These are phyloP conservation scores for Hemileccinum rubropunctum DNA, from an alignment of 768 basidiomycete species.

Conservation along the genomic window DNA sequence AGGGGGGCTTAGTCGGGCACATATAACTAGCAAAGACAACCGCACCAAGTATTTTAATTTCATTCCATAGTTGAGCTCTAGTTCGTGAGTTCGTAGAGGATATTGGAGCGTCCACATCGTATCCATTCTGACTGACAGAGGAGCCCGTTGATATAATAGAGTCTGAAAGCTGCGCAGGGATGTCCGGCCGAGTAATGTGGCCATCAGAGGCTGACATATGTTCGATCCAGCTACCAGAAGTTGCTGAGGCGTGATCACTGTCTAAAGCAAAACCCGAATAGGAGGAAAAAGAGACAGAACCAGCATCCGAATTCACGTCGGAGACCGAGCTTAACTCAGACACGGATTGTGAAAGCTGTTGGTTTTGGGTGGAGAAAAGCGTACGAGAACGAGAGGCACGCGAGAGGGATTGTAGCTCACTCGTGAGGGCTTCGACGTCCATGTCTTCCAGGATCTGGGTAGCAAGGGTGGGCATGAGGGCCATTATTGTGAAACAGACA, in stretches of 20 bases:
- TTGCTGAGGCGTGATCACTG: constrained; percentile 36
- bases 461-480: constrained; percentile 64
- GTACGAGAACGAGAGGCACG: constrained; percentile 30
- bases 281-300: constrained; percentile 40
- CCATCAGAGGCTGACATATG: constrained; percentile 29
- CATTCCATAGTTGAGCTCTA: constrained; percentile 89
- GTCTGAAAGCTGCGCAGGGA: constrained; percentile 34
- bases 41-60: constrained; percentile 80
- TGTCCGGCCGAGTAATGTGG: constrained; percentile 3
- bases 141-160: constrained; percentile 41
- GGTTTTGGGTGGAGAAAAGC: constrained; percentile 6
- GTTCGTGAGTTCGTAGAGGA: constrained; percentile 38
- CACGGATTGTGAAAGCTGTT: constrained; percentile 31
- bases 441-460: constrained; percentile 65
- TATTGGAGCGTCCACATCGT: constrained; percentile 2
- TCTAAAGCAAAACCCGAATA: constrained; percentile 36
- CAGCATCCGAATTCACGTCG: constrained; percentile 45
- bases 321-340: constrained; percentile 37
- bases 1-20: constrained; percentile 1
- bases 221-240: constrained; percentile 46
- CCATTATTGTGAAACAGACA: constrained; percentile 70
- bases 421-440: constrained; percentile 72
- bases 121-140: constrained; percentile 24
- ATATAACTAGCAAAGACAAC: constrained; percentile 29
- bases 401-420: constrained; percentile 48